Evolutionary conservation across 2,329 filamentous ascomycete genomes (phyloP).

Genomic region (Cercospora sesami): DNA sequence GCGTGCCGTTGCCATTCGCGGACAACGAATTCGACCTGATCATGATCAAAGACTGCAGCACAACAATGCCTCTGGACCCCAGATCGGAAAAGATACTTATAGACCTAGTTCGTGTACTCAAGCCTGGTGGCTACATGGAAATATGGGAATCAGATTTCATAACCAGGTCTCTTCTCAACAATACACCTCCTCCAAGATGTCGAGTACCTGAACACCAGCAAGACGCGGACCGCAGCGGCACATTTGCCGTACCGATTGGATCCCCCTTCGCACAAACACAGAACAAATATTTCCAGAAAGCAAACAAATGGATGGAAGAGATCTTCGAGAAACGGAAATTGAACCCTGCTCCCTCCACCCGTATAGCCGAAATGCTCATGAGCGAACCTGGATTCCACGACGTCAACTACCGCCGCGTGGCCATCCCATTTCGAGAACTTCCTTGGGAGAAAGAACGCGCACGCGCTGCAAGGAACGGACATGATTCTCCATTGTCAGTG

Average conservation of each 20-base stretch:
- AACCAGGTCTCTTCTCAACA: constrained; percentile 78
- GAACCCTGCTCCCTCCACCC: constrained; percentile 73
- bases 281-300: constrained; percentile 79
- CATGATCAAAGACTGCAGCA: constrained; percentile 79
- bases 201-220: constrained; percentile 63
- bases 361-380: constrained; percentile 73
- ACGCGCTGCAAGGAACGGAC: constrained; percentile 27
- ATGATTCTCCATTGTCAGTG: constrained; percentile 26
- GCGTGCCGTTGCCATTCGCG: constrained; percentile 72
- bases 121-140: constrained; percentile 76
- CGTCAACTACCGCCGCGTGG: constrained; percentile 72
- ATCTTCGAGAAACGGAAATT: constrained; percentile 72
- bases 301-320: constrained; percentile 77
- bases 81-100: constrained; percentile 61
- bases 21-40: constrained; percentile 82
- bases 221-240: constrained; percentile 68
- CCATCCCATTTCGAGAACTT: constrained; percentile 81
- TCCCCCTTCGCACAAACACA: constrained; percentile 78
- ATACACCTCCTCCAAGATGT: constrained; percentile 63
- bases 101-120: constrained; percentile 75
- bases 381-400: constrained; percentile 76
- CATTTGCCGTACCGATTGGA: constrained; percentile 78
- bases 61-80: constrained; percentile 61
- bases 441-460: constrained; percentile 77
- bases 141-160: constrained; percentile 87